phyloP scores from a whole-genome alignment of 129 eudicot species.

The Kitagawia praeruptora region DNA sequence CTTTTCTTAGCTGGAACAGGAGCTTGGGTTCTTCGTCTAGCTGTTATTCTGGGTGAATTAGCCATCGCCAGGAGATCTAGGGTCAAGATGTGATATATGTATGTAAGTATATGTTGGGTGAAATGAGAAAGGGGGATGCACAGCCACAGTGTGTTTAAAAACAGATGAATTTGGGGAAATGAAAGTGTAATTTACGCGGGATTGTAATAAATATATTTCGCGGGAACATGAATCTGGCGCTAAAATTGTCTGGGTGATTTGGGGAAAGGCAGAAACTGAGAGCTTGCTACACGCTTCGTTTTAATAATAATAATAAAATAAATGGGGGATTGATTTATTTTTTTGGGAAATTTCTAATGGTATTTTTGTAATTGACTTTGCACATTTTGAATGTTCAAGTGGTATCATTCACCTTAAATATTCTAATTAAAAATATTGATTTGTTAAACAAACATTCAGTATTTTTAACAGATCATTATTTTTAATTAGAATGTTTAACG shows the following conservation, averaged over 20 bases:
- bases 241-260: not conserved
- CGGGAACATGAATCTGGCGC: not conserved
- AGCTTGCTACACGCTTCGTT: too few relatives aligned
- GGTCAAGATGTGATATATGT: not conserved
- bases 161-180: not conserved
- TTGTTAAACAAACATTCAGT: too few relatives aligned
- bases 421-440: too few relatives aligned
- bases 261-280: not conserved
- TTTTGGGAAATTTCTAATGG: too few relatives aligned
- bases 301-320: too few relatives aligned
- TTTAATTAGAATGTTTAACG: too few relatives aligned
- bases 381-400: too few relatives aligned
- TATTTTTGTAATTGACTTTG: too few relatives aligned
- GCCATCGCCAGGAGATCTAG: conserved; percentile 24
- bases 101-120: not conserved
- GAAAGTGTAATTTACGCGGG: not conserved
- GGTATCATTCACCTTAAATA: too few relatives aligned
- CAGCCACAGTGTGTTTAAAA: not conserved
- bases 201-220: not conserved
- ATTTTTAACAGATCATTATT: too few relatives aligned
- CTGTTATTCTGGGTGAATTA: conserved; percentile 14
- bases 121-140: not conserved
- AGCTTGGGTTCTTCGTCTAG: conserved; percentile 62
- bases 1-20: conserved; percentile 21
- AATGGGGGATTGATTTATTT: too few relatives aligned